phyloP scores from a whole-genome alignment of 2,329 filamentous ascomycete genomes.

The Aspergillus jensenii region DNA sequence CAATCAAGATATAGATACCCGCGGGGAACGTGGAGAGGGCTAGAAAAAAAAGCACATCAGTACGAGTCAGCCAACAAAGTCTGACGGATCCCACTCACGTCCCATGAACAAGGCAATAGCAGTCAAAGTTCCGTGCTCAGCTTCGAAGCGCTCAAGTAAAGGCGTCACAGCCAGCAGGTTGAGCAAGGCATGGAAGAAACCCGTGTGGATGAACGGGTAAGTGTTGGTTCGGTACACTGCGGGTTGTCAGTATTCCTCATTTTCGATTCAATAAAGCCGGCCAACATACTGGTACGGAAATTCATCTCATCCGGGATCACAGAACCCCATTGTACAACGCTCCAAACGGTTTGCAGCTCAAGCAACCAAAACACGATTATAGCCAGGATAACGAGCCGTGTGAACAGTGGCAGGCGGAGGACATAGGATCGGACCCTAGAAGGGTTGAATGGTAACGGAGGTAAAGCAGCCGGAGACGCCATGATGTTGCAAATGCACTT shows the following conservation, averaged over 20 bases:
- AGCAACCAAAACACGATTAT: constrained; percentile 70
- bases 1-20: constrained; percentile 74
- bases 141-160: constrained; percentile 90
- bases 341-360: constrained; percentile 68
- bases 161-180: constrained; percentile 80
- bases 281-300: constrained; percentile 65
- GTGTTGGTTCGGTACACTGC: constrained; percentile 91
- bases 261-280: neutral
- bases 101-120: constrained; percentile 87
- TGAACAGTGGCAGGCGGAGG: constrained; percentile 83
- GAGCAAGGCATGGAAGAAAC: constrained; percentile 75
- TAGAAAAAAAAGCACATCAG: constrained; percentile 33
- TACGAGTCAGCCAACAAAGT: neutral
- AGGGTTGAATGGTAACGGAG: constrained; percentile 65
- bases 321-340: constrained; percentile 73
- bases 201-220: constrained; percentile 81
- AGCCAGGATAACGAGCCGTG: constrained; percentile 65
- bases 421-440: constrained; percentile 76
- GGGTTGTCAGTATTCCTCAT: constrained; percentile 4
- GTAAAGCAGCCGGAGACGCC: constrained; percentile 49
- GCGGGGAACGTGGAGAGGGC: constrained; percentile 80
- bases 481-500: constrained; percentile 24
- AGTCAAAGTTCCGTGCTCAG: constrained; percentile 85
- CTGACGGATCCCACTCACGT: constrained; percentile 60
- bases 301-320: constrained; percentile 75